Evolutionary conservation across 176 grass and related monocot species (phyloP).

Genomic region (Chloris gayana): DNA sequence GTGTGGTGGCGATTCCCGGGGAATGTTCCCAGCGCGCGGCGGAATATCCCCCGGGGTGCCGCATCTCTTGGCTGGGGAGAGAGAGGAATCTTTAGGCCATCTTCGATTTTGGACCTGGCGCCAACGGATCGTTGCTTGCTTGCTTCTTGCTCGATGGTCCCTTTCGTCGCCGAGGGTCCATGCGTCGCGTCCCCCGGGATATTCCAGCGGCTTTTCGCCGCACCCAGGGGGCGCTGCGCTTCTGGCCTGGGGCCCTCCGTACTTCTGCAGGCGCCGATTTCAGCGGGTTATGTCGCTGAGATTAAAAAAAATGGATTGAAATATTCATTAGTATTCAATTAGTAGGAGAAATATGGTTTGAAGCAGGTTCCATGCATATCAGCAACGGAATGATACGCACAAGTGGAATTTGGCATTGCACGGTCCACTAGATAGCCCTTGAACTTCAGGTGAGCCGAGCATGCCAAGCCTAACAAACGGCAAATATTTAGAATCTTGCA

Average conservation of each 20-base stretch:
- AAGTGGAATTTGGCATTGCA: not conserved
- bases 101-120: not conserved
- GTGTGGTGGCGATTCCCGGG: not conserved
- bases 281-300: not conserved
- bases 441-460: not conserved
- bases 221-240: not conserved
- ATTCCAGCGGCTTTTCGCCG: not conserved
- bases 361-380: too few relatives aligned
- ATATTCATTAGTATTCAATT: not conserved
- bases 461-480: not conserved
- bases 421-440: not conserved
- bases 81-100: not conserved
- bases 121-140: not conserved
- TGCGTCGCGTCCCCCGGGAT: not conserved
- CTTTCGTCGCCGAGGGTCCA: not conserved
- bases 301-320: not conserved
- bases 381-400: too few relatives aligned
- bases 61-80: not conserved
- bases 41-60: not conserved
- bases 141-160: not conserved
- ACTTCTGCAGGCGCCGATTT: not conserved
- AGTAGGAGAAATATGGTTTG: too few relatives aligned
- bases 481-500: not conserved
- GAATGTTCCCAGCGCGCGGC: not conserved
- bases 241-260: too few relatives aligned